Evolutionary conservation across 176 grass and related monocot genomes (phyloP).

Genomic region (Musa schizocarpa): DNA sequence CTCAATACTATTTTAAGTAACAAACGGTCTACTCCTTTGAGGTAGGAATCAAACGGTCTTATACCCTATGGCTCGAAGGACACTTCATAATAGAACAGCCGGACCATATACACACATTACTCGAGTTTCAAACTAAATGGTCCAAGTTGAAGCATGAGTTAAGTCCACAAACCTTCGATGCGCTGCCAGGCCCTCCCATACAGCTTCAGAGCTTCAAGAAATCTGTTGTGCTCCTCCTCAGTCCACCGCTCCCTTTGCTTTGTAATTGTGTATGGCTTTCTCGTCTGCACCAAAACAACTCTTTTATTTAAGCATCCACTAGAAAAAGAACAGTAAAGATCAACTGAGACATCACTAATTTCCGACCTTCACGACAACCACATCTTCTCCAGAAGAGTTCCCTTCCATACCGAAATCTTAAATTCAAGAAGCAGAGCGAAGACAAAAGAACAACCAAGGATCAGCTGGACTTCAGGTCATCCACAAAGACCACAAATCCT

Average conservation of each 20-base stretch:
- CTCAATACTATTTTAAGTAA: slow-evolving; percentile 1
- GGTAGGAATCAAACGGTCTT: neutral
- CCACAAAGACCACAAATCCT: slow-evolving; percentile 56
- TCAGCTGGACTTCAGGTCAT: slow-evolving; percentile 76
- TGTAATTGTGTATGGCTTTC: slow-evolving; percentile 23
- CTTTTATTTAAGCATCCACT: neutral
- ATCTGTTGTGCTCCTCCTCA: slow-evolving; percentile 20
- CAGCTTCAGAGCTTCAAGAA: slow-evolving; percentile 23
- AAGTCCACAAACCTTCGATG: slow-evolving; percentile 21
- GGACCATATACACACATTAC: neutral
- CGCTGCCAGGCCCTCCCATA: slow-evolving; percentile 24
- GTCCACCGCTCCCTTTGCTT: slow-evolving; percentile 28
- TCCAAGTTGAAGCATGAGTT: slow-evolving; percentile 8
- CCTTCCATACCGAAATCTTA: slow-evolving; percentile 16
- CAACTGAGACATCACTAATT: neutral
- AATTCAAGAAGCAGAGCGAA: slow-evolving; percentile 14
- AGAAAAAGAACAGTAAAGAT: neutral
- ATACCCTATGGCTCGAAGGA: neutral
- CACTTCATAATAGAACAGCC: neutral
- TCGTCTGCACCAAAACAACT: slow-evolving; percentile 15
- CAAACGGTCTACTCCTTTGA: neutral
- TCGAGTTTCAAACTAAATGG: neutral
- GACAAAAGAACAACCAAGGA: slow-evolving; percentile 12
- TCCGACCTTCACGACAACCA: slow-evolving; percentile 14
- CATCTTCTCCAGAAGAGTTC: slow-evolving; percentile 14